Evolutionary conservation across 2,329 filamentous ascomycete species (phyloP).

Genomic region (Diaporthe ilicicola): DNA sequence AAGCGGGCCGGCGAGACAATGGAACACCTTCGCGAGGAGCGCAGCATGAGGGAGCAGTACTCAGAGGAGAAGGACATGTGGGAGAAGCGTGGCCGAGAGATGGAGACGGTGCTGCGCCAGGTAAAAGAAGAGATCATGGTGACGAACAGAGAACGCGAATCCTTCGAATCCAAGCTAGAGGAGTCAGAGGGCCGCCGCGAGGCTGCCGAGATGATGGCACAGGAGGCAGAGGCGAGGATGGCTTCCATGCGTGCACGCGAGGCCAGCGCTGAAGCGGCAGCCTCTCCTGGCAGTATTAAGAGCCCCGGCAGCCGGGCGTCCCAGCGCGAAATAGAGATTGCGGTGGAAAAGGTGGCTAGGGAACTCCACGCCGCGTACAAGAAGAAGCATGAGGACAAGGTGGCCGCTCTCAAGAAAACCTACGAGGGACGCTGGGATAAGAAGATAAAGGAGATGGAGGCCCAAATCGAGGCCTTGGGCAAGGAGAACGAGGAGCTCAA

Average conservation of each 20-base stretch:
- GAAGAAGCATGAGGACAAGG: conserved; percentile 96
- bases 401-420: conserved; percentile 84
- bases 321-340: conserved; percentile 78
- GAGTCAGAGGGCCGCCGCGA: conserved; percentile 79
- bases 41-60: conserved; percentile 73
- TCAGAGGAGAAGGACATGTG: conserved; percentile 80
- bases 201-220: conserved; percentile 77
- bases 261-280: conserved; percentile 48
- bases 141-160: conserved; percentile 82
- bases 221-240: conserved; percentile 79
- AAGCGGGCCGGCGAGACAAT: conserved; percentile 87
- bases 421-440: conserved; percentile 92
- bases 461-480: conserved; percentile 71
- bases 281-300: conserved; percentile 51
- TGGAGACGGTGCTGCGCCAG: conserved; percentile 81
- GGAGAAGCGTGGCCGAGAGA: conserved; percentile 85
- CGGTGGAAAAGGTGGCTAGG: conserved; percentile 89
- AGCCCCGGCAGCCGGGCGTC: conserved; percentile 41
- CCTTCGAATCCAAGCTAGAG: conserved; percentile 77
- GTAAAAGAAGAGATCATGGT: conserved; percentile 84
- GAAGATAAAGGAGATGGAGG: conserved; percentile 81
- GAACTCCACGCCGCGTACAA: conserved; percentile 96
- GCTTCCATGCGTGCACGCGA: conserved; percentile 75
- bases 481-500: conserved; percentile 81
- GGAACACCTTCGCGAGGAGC: conserved; percentile 84